phyloP scores from a whole-genome alignment of 179 eudicot genomes.

The Beta corolliflora region DNA sequence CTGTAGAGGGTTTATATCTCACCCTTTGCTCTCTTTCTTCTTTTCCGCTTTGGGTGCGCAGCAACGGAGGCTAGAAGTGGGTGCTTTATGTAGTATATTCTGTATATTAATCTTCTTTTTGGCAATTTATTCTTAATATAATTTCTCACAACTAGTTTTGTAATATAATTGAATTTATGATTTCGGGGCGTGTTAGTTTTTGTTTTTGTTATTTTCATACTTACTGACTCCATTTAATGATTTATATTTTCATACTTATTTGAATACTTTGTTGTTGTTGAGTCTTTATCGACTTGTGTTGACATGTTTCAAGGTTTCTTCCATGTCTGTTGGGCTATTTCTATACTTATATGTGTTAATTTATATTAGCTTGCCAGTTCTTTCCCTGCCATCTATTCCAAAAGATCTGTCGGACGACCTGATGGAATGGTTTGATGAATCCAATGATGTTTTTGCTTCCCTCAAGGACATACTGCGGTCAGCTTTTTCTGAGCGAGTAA shows the following conservation, averaged over 20 bases:
- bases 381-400: conserved; percentile 85
- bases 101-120: background rate
- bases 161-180: background rate
- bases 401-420: conserved; percentile 72
- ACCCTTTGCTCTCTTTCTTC: background rate
- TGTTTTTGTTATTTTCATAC: background rate
- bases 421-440: conserved; percentile 75
- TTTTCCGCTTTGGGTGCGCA: background rate
- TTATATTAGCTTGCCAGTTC: conserved; percentile 74
- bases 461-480: conserved; percentile 64
- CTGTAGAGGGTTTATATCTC: background rate
- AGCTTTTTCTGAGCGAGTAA: conserved; percentile 57
- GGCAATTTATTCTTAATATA: background rate
- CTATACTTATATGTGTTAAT: conserved; percentile 12
- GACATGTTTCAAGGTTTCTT: background rate
- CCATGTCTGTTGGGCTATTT: background rate
- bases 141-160: background rate
- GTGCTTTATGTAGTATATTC: background rate
- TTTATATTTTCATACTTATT: too few relatives aligned
- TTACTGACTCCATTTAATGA: background rate
- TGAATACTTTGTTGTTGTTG: background rate
- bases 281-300: background rate
- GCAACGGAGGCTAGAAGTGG: background rate
- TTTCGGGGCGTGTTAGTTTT: background rate
- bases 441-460: conserved; percentile 55